phyloP scores from a whole-genome alignment of 345 rosid species.

The Acer negundo region DNA sequence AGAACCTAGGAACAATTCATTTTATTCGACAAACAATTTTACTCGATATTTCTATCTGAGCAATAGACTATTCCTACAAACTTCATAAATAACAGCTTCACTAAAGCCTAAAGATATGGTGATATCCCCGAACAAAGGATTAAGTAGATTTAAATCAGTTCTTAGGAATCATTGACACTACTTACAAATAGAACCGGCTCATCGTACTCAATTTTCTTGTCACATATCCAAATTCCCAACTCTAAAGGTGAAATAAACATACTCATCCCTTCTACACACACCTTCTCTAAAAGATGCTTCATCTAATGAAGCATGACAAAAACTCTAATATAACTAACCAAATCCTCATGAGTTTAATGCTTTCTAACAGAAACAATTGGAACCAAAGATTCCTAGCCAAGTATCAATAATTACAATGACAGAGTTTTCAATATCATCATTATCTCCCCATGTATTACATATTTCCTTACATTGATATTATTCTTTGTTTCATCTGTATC shows the following conservation, averaged over 20 bases:
- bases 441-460: not conserved
- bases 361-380: not conserved
- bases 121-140: no score
- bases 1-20: not conserved
- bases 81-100: not conserved
- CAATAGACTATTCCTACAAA: not conserved
- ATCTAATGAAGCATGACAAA: not conserved
- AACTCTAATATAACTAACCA: not conserved
- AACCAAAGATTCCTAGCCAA: not conserved
- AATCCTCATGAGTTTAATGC: not conserved
- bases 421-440: not conserved
- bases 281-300: not conserved
- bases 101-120: no score
- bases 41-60: not conserved
- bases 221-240: not conserved
- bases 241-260: not conserved
- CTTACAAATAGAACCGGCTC: not conserved
- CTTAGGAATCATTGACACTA: not conserved
- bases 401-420: not conserved
- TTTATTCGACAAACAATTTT: not conserved
- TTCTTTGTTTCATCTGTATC: not conserved
- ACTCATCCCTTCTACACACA: not conserved
- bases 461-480: not conserved
- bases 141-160: no score
- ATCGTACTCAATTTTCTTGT: not conserved